Conservation (phyloP, 441 rosid species). For the Flueggea neowawraea region DNA sequence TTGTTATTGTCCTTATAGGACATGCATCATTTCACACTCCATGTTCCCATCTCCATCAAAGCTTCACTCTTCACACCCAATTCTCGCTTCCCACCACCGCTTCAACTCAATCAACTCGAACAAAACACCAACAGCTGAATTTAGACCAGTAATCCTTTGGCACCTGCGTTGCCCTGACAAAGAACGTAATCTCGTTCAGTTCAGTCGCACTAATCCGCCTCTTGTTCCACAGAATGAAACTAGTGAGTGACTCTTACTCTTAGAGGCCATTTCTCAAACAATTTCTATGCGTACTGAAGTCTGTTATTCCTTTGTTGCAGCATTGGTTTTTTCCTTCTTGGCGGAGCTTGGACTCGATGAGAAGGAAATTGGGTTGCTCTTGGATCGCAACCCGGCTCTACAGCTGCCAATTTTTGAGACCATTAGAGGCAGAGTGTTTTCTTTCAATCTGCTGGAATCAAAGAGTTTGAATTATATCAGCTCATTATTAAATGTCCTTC, state of each 20-base stretch:
- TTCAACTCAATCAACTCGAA: too few species aligned
- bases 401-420: slow-evolving; percentile 23
- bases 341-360: slow-evolving; percentile 42
- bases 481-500: slow-evolving; percentile 48
- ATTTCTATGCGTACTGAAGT: not conserved
- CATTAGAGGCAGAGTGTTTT: slow-evolving; percentile 31
- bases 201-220: not conserved
- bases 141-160: too few species aligned
- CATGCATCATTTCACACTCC: too few species aligned
- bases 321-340: slow-evolving; percentile 32
- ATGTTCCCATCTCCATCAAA: too few species aligned
- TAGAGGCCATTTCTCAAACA: slow-evolving; percentile 23
- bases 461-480: slow-evolving; percentile 34
- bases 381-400: slow-evolving; percentile 41
- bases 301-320: slow-evolving; percentile 26
- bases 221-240: slow-evolving; percentile 4
- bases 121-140: too few species aligned
- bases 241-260: slow-evolving; percentile 32
- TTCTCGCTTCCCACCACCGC: too few species aligned
- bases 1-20: too few species aligned
- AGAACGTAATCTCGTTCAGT: too few species aligned
- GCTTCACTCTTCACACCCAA: too few species aligned
- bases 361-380: slow-evolving; percentile 31
- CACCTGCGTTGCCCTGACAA: too few species aligned
- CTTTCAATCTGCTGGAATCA: slow-evolving; percentile 50